Evolutionary conservation across 441 rosid species (phyloP).

Genomic region (Brassica hybrid): DNA sequence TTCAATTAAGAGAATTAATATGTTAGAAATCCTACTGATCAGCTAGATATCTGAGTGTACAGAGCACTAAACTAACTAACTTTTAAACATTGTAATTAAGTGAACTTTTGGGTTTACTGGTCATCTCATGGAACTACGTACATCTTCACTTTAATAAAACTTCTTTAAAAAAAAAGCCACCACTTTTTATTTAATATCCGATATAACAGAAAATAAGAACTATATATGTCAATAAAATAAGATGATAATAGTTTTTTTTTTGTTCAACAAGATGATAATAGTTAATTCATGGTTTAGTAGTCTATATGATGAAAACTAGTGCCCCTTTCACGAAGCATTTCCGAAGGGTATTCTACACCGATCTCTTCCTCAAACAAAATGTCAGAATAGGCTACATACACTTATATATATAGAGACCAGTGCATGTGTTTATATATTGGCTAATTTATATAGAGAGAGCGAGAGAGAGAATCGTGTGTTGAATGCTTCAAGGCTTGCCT

Average conservation of each 20-base stretch:
- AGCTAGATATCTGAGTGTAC: conserved; percentile 6
- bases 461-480: neutral
- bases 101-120: neutral
- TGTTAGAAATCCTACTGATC: neutral
- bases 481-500: conserved; percentile 38
- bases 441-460: neutral
- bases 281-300: neutral
- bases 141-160: neutral
- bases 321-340: conserved; percentile 29
- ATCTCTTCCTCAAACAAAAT: conserved; percentile 42
- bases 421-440: neutral
- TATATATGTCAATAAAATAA: conserved; percentile 17
- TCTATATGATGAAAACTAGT: conserved; percentile 9
- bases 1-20: neutral
- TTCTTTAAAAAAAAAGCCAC: neutral
- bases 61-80: neutral
- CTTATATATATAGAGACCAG: neutral
- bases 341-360: conserved; percentile 34
- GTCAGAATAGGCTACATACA: conserved; percentile 29
- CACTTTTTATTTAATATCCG: conserved; percentile 27
- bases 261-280: conserved; percentile 13
- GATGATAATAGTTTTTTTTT: conserved; percentile 7
- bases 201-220: neutral
- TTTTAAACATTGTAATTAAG: neutral
- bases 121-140: conserved; percentile 1